Percentiles rank a stretch among this genome's conserved stretches.
Conservation (phyloP, 2,329 filamentous ascomycete genomes). For the Huntiella decipiens region DNA sequence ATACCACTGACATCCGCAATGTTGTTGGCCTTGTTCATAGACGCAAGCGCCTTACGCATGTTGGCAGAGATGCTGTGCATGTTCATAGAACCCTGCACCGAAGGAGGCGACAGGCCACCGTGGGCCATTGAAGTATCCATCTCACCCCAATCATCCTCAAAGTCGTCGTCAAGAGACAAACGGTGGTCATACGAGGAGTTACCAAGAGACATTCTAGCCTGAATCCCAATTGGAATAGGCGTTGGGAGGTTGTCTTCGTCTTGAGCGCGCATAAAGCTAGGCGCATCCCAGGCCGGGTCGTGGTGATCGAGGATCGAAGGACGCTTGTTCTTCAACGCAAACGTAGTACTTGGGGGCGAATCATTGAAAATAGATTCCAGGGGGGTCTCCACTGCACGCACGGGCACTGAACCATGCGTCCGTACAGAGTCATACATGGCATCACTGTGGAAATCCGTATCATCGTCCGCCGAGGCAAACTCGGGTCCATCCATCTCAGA, state of each 20-base stretch:
- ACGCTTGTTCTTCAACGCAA: constrained; percentile 14
- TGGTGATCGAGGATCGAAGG: constrained; percentile 8
- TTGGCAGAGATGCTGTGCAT: constrained; percentile 33
- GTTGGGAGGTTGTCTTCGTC: constrained; percentile 40
- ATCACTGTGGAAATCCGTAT: constrained; percentile 62
- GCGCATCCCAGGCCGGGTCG: constrained; percentile 11
- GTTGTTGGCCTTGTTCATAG: constrained; percentile 28
- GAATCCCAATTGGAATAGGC: constrained; percentile 18
- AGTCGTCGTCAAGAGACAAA: constrained; percentile 40
- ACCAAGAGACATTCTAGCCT: constrained; percentile 6
- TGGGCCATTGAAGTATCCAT: constrained; percentile 34
- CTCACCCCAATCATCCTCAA: constrained; percentile 40
- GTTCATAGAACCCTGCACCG: constrained; percentile 30
- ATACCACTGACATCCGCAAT: background rate
- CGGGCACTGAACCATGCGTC: constrained; percentile 48
- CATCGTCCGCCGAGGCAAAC: constrained; percentile 51
- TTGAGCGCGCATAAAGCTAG: constrained; percentile 26
- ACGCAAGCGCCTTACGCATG: constrained; percentile 33
- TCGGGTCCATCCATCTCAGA: constrained; percentile 50
- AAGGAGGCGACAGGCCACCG: constrained; percentile 35
- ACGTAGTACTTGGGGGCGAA: constrained; percentile 45
- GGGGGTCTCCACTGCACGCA: constrained; percentile 48
- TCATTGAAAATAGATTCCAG: constrained; percentile 70
- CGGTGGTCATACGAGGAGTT: constrained; percentile 16
- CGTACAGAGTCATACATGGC: constrained; percentile 60